Conservation (phyloP, 306 rosid species). For the Dalbergia cultrata region DNA sequence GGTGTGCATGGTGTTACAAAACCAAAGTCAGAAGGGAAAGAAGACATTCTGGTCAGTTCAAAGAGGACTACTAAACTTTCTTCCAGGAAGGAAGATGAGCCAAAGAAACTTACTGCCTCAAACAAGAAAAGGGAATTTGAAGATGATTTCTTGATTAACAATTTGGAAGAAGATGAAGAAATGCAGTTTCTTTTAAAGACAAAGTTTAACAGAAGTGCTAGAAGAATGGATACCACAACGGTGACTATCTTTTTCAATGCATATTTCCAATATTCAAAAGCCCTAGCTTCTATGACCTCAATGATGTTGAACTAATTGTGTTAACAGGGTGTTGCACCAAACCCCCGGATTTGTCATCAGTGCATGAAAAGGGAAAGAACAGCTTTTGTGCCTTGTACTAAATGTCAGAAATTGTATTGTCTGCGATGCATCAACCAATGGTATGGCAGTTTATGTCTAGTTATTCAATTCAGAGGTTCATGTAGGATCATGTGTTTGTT, state of each 20-base stretch:
- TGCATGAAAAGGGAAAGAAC: constrained; percentile 66
- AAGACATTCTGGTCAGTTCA: constrained; percentile 12
- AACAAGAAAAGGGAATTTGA: constrained; percentile 45
- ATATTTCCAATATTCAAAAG: constrained; percentile 13
- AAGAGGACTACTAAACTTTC: constrained; percentile 9
- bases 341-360: constrained; percentile 69
- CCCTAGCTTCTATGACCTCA: constrained; percentile 32
- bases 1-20: background rate
- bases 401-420: constrained; percentile 73
- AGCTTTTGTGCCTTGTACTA: constrained; percentile 62
- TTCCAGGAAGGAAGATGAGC: constrained; percentile 41
- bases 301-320: constrained; percentile 31
- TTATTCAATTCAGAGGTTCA: constrained; percentile 6
- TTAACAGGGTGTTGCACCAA: constrained; percentile 51
- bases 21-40: constrained; percentile 41
- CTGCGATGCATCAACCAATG: constrained; percentile 69
- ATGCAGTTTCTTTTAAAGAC: constrained; percentile 42
- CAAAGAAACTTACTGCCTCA: constrained; percentile 46
- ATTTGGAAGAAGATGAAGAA: constrained; percentile 51
- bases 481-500: background rate
- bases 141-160: constrained; percentile 35
- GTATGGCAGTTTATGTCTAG: constrained; percentile 49
- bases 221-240: constrained; percentile 32
- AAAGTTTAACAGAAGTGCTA: constrained; percentile 54
- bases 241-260: constrained; percentile 40